Base-by-base conservation (phyloP, 108 stramenopile genomes). In the Epipyxis sp. region DNA sequence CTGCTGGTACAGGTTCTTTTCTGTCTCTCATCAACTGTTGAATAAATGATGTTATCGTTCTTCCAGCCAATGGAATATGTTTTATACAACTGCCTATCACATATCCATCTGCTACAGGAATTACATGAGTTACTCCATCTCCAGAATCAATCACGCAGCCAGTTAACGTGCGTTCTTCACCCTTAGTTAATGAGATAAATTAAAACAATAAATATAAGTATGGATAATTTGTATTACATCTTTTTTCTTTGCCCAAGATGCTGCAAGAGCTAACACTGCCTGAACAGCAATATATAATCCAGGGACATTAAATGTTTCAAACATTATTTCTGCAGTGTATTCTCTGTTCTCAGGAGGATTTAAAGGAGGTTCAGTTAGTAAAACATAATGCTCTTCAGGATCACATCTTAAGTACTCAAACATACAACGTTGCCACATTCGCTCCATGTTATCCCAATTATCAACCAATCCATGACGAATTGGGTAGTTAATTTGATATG, bases 381-480 rank as follows among this genome's bases (percentile, higher is more conserved):
- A 58, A 13, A 90, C 79, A 72, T 86, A 82, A 83, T 90, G 90
- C 42, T 90, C 89, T 77, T 90, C 88, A 37, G 90, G 90, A 69
- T 90, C 89, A 65, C 88, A 88, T 30, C 88, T 80, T 59, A 90
- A 81, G 59, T 87, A 85, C 69, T 90, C 81, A 79, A 89, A 90
- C 77, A 90, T 80, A 68, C 87, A 88, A 67, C 87, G 81, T 72
- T 90, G 89, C 90, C 90, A 90, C 68, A 90, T 62, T 10, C 87
- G 81, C 82, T 90, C 89, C 89, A 90, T 90, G 82, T 88, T 87
- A 68, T 90, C 88, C 89, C 89, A 90, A 84, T 90, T 88, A 77
- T 90, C 89, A 59, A 90, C 83, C 29, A 90, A 58, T 1, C 89
- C 89, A 76, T 88, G 88, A 30, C 88, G 85, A 25, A 90, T 90